A percentile compares a stretch with the other conserved stretches of the same genome.
Evolutionary conservation across 179 eudicot species (phyloP).

Genomic region (Beta macrorhiza): DNA sequence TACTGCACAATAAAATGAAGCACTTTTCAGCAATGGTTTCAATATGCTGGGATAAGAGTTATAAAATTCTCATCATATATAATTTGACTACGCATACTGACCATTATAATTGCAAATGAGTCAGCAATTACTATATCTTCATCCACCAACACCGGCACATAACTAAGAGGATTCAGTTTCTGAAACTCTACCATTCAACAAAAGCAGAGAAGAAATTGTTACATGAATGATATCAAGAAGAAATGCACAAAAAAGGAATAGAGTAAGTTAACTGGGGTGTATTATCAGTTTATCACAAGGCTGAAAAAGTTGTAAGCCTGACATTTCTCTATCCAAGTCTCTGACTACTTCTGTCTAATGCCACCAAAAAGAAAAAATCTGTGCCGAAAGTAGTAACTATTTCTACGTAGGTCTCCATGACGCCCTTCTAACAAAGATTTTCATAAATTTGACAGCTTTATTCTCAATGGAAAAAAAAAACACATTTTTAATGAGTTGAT

Average conservation of each 20-base stretch:
- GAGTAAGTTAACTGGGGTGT: not conserved
- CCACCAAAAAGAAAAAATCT: no score
- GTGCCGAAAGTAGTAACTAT: no score
- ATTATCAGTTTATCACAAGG: not conserved
- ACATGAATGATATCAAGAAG: not conserved
- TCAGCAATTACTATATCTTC: constrained; percentile 64
- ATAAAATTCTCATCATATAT: not conserved
- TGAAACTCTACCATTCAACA: constrained; percentile 51
- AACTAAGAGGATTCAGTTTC: constrained; percentile 75
- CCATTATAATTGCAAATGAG: constrained; percentile 82
- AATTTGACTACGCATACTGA: constrained; percentile 24
- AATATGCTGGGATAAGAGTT: not conserved
- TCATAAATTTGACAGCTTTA: not conserved
- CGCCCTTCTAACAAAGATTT: not conserved
- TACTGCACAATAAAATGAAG: constrained; percentile 44
- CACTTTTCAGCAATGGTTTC: not conserved
- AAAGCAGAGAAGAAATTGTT: constrained; percentile 13
- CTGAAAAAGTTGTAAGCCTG: not conserved
- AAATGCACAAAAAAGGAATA: not conserved
- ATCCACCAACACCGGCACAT: constrained; percentile 79
- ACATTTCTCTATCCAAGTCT: not conserved
- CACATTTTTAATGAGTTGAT: not conserved
- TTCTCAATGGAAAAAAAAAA: not conserved
- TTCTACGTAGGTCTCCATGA: no score
- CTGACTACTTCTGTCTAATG: not conserved